Evolutionary conservation across 805 yeast species (phyloP), one percentile per base, ranked within the genome.

Genomic region (Cephaloascus albidus): DNA sequence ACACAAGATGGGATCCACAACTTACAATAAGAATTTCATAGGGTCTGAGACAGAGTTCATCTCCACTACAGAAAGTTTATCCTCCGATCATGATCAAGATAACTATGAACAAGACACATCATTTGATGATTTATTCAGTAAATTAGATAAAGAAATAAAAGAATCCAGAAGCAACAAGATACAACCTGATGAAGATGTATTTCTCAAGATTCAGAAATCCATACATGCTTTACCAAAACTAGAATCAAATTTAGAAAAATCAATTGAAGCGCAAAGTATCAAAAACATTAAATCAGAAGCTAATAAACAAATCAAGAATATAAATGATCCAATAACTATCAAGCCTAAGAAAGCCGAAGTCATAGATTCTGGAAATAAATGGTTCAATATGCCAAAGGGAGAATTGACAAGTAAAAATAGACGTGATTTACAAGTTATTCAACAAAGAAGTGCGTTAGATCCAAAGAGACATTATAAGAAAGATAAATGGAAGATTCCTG

Each of bases 391-490:
- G 72, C 86, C 87, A 23, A 79, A 76, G 47, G 78, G 81, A 4
- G 93, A 84, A 48, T 60, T 85, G 43, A 84, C 94, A 8, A 77
- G 81, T 2, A 70, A 72, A 20, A 55, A 85, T 17, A 83, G 83
- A 52, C 70, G 95, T 43, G 97, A 93, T 56, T 55, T 93, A 49
- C 66, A 78, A 52, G 62, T 93, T 14, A 68, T 93, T 43, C 81
- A 86, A 53, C 85, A 90, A 64, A 78, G 98, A 60, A 82, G 84
- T 40, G 96, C 88, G 8, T 69, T 93, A 45, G 97, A 93, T 55
- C 97, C 97, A 5, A 93, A 93, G 62, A 75, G 97, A 50, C 96
- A 87, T 61, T 93, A 93, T 62, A 87, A 85, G 61, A 86, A 85
- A 57, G 93, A 83, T 43, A 78, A 78, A 44, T 82, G 88, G 83